Evolutionary conservation across 441 rosid species (phyloP), one percentile per base, ranked within the genome.

Genomic region (California macrophylla): DNA sequence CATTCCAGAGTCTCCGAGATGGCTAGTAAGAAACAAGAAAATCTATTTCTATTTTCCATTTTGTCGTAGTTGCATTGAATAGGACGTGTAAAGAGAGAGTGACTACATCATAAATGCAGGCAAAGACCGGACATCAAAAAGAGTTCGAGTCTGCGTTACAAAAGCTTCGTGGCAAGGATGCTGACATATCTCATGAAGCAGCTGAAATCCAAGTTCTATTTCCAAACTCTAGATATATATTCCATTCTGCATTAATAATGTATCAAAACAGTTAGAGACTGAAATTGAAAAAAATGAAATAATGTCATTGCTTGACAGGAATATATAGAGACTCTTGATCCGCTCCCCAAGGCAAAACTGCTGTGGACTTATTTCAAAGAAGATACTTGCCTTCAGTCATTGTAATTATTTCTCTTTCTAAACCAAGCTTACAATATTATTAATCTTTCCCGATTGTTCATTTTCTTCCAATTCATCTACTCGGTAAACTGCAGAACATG

Each of bases 1-100:
- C 79, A 76, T 83, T 61, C 87, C 85, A 1, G 89, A 85, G 79
- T 85, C 87, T 10, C 87, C 84, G 2, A 82, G 89, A 76, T 85
- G 87, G 89, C 81, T 83, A 79, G 86, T 85, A 25, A 82, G 76
- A 56, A 13, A 52, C n/a, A 23, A 20, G 16, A 47, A 18, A 66
- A 45, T 23, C 6, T 26, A 25, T 23, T 23, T 32, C 13, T 42
- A n/a, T 0, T n/a, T 45, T 4, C 4, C n/a, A 4, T 32, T 30
- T 24, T 13, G 0, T 0, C 28, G 1, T 10, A 0, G 67, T 32
- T 36, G 2, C 4, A 47, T 68, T 61, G 18, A 40, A 9, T 5
- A 36, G 13, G 42, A 24, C 30, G 29, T 58, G 15, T 58, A 10
- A 58, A 58, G 63, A 16, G 24, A 50, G 58, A 16, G 21, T 50